Conservation (phyloP, 257 asterid genomes). For the Ehretia macrophylla region DNA sequence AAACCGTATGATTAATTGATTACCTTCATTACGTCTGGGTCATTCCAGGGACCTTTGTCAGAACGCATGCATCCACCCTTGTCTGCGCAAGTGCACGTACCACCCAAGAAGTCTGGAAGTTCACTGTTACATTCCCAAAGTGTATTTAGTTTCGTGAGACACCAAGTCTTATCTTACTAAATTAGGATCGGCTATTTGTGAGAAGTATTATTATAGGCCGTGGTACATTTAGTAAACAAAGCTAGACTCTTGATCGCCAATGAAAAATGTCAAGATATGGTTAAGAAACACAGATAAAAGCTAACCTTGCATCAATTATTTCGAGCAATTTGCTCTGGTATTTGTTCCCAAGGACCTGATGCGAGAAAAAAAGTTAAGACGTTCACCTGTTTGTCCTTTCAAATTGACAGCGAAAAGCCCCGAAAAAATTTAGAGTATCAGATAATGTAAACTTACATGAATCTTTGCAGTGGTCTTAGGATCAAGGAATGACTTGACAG, state of each 20-base stretch:
- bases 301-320: constrained; percentile 64
- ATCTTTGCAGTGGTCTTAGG: constrained; percentile 84
- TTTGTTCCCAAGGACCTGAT: constrained; percentile 69
- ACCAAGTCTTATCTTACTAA: too few relatives aligned
- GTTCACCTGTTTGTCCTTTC: too few relatives aligned
- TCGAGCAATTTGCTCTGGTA: constrained; percentile 81
- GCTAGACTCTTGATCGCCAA: too few relatives aligned
- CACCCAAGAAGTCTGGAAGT: constrained; percentile 79
- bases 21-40: constrained; percentile 75
- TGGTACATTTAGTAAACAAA: too few relatives aligned
- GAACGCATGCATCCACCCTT: constrained; percentile 79
- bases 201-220: too few relatives aligned
- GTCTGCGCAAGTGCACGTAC: constrained; percentile 66
- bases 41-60: constrained; percentile 88
- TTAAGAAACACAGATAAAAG: neutral
- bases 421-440: neutral
- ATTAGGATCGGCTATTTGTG: neutral
- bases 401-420: neutral
- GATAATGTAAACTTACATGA: constrained; percentile 36
- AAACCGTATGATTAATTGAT: too few relatives aligned
- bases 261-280: neutral
- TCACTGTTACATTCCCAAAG: constrained; percentile 41
- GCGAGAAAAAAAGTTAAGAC: neutral
- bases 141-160: neutral
- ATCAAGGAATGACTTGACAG: constrained; percentile 79